Evolutionary conservation across 441 rosid species (phyloP).

Genomic region (Pelargonium cotyledonis): DNA sequence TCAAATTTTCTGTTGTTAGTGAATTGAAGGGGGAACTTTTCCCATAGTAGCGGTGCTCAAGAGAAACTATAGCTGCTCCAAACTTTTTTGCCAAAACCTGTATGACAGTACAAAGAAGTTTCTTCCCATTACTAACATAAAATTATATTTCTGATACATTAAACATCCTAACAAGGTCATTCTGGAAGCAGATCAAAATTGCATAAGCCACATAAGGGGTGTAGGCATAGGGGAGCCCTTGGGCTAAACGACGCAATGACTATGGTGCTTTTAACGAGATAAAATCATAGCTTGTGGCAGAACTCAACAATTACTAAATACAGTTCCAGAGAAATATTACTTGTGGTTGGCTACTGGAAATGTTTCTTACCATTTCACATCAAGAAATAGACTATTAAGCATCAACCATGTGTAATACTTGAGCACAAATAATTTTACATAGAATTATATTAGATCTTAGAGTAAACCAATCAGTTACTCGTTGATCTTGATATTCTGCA

Average conservation of each 20-base stretch:
- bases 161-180: no score
- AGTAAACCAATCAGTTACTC: no score
- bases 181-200: no score
- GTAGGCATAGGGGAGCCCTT: no score
- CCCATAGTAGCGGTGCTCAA: conserved; percentile 96
- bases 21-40: conserved; percentile 82
- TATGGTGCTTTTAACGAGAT: not conserved
- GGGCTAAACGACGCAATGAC: not conserved
- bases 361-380: not conserved
- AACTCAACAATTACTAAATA: not conserved
- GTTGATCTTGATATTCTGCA: no score
- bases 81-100: conserved; percentile 92
- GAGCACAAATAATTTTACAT: no score
- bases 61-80: conserved; percentile 88
- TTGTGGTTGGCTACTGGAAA: not conserved
- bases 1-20: conserved; percentile 55
- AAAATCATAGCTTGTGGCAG: not conserved
- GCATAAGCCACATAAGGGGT: no score
- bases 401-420: no score
- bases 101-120: not conserved
- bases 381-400: no score
- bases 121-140: no score
- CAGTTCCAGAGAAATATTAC: not conserved
- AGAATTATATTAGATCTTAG: no score
- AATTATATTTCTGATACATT: no score